These are phyloP conservation scores for Teratosphaeriaceae sp. DNA, from an alignment of 2,329 filamentous ascomycete species.

Conservation along the genomic window DNA sequence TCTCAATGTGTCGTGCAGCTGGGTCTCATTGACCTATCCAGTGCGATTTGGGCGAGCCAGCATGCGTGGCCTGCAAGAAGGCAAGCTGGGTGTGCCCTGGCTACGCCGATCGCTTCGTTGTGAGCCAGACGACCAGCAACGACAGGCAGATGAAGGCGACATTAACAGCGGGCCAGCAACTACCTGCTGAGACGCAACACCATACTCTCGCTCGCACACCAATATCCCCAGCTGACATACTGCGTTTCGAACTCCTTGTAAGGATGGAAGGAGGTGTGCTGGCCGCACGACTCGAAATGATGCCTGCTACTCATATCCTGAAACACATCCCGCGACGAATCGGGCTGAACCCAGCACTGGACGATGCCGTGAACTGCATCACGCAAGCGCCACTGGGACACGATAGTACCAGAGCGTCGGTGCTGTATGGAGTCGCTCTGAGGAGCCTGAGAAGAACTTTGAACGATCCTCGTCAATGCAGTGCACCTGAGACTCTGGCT, in stretches of 20 bases:
- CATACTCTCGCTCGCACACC: neutral
- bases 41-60: neutral
- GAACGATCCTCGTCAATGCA: neutral
- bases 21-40: neutral
- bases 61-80: neutral
- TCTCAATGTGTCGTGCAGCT: too few species aligned
- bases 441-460: neutral
- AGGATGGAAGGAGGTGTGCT: slow-evolving; percentile 1
- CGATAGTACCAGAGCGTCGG: neutral
- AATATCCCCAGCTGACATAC: neutral
- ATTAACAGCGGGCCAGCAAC: too few species aligned
- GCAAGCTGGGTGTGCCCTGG: slow-evolving; percentile 1
- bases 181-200: neutral
- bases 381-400: neutral
- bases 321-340: slow-evolving; percentile 1
- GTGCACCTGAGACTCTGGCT: neutral
- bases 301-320: slow-evolving; percentile 2
- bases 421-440: neutral
- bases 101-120: slow-evolving; percentile 1
- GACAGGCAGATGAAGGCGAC: neutral
- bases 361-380: slow-evolving; percentile 1
- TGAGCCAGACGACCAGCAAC: neutral
- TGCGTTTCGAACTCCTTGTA: neutral
- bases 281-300: slow-evolving; percentile 1
- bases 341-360: neutral